Base-by-base conservation (phyloP, 208 protist genomes). In the Tritrichomonas foetus region DNA sequence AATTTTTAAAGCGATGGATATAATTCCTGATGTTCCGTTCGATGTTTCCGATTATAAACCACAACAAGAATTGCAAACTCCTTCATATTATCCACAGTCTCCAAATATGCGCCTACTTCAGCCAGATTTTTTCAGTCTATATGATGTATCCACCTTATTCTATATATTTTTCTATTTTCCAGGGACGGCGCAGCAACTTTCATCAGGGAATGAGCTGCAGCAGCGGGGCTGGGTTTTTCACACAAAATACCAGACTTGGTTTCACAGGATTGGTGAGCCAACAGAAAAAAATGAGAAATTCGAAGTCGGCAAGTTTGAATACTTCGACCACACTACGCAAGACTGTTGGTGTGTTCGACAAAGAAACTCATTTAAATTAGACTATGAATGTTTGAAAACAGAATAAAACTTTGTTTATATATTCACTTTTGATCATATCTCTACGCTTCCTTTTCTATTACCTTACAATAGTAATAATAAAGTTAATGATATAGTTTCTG, bases 151-250 rank as follows among this genome's bases (percentile, higher is more conserved):
- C 11, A 93, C 82, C 1, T 27, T 93, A 2, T 57, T 93, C 27
- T 93, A 69, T n/a, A 93, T 93, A 9, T 93, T 93, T 66, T 93
- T 69, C 50, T 93, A 69, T 66, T 57, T 69, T 22, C 82, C 30
- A 36, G 55, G 55, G 1, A 93, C 82, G 30, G 41, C 55, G 30
- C 55, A 57, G 27, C 82, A 93, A 53, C 14, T 53, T 41, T 93
- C 49, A n/a, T 47, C 82, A 27, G 82, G 25, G 1, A 64, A 66
- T 33, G 53, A 93, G 44, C 27, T 93, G 1, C 64, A 93, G 41
- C 44, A 53, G 33, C 41, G 55, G 3, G 82, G 82, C 1, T 93
- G 82, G 82, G 66, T 5, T 30, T 93, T 44, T 69, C 82, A 93
- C 33, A 47, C 53, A 3, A 93, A 93, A 93, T 66, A 44, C n/a